These are phyloP conservation scores for Postia placenta DNA, from an alignment of 768 basidiomycete species.

Conservation along the genomic window DNA sequence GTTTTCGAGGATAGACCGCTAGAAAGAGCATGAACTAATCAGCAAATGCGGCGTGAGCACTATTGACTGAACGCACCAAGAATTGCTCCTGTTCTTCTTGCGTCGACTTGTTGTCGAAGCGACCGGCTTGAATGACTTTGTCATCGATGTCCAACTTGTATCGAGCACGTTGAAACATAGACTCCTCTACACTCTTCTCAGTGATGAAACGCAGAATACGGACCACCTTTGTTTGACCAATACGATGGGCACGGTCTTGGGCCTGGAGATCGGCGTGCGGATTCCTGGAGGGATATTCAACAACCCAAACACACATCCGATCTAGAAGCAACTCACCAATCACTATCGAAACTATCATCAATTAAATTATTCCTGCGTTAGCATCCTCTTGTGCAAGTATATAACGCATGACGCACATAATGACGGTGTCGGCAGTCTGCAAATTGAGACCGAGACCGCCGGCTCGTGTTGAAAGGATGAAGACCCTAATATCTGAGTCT, in stretches of 20 bases:
- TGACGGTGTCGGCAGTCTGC: conserved; percentile 94
- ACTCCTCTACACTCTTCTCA: conserved; percentile 97
- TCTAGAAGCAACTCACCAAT: conserved; percentile 49
- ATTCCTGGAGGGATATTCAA: conserved; percentile 62
- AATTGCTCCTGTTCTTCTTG: conserved; percentile 97
- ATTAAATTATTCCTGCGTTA: too few species aligned
- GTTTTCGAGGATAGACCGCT: conserved; percentile 88
- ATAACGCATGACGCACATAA: conserved; percentile 70
- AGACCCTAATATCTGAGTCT: conserved; percentile 81
- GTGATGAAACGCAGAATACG: conserved; percentile 96
- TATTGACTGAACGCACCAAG: conserved; percentile 52
- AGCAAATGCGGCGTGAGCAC: conserved; percentile 8
- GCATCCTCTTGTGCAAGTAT: too few species aligned
- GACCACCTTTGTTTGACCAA: conserved; percentile 97
- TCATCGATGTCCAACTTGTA: conserved; percentile 98
- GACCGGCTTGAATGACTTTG: conserved; percentile 98
- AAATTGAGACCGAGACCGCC: conserved; percentile 92
- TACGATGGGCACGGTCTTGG: conserved; percentile 99
- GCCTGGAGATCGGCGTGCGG: conserved; percentile 99
- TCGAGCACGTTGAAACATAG: conserved; percentile 91
- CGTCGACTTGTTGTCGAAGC: conserved; percentile 97
- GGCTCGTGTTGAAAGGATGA: conserved; percentile 90
- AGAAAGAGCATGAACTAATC: conserved; percentile 10
- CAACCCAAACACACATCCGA: conserved; percentile 5
- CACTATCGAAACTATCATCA: conserved; percentile 61